Evolutionary conservation across 495 filamentous ascomycete genomes (phyloP).

Genomic region (Aspergillus bertholletiae): DNA sequence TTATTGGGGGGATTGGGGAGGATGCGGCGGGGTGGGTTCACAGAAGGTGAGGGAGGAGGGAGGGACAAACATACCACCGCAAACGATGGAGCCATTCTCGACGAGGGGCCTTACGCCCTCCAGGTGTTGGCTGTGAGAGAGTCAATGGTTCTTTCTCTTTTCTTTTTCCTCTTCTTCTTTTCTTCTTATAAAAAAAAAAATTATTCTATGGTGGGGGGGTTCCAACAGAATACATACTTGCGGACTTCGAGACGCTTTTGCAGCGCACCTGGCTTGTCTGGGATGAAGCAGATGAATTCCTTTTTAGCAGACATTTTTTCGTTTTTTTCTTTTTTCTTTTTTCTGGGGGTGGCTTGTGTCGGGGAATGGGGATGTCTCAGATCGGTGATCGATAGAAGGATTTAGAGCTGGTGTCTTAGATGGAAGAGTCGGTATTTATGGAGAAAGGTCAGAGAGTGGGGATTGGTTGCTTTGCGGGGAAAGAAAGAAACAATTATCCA

Average conservation of each 20-base stretch:
- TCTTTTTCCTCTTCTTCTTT: too few relatives aligned
- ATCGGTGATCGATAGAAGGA: not conserved
- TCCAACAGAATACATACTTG: conserved; percentile 49
- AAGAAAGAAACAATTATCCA: not conserved
- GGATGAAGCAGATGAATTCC: conserved; percentile 85
- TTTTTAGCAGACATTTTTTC: conserved; percentile 45
- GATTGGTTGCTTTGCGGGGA: not conserved
- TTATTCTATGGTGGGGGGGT: not conserved
- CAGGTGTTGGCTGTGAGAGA: conserved; percentile 27
- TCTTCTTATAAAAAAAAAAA: too few relatives aligned
- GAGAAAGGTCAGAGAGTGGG: not conserved
- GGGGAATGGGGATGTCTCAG: not conserved
- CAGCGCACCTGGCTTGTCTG: conserved; percentile 66
- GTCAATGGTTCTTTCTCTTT: not conserved
- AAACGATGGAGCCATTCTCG: conserved; percentile 28
- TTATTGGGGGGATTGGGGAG: too few relatives aligned
- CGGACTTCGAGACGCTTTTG: conserved; percentile 69
- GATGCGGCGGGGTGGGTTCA: too few relatives aligned
- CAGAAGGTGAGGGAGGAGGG: too few relatives aligned
- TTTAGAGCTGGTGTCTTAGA: too few relatives aligned
- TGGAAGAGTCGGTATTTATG: too few relatives aligned
- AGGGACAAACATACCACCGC: conserved; percentile 34
- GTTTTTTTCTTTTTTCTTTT: not conserved
- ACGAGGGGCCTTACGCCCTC: conserved; percentile 32
- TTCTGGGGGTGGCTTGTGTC: too few relatives aligned